These are phyloP conservation scores for Dothideomycetes sp. DNA, from an alignment of 2,329 filamentous ascomycete species.

Conservation along the genomic window DNA sequence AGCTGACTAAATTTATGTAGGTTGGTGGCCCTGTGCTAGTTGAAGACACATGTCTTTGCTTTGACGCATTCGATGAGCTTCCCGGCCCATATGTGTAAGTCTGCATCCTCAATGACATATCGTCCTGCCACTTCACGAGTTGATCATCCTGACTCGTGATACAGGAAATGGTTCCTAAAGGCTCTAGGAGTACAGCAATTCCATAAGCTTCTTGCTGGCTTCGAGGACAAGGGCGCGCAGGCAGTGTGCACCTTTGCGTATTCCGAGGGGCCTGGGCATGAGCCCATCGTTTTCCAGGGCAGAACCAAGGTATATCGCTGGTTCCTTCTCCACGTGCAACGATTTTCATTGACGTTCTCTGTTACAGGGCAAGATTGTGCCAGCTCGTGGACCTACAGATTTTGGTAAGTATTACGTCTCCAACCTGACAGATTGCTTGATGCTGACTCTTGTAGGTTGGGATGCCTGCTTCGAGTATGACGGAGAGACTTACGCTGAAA, in stretches of 20 bases:
- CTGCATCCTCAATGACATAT: neutral
- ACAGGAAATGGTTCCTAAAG: slow-evolving; percentile 87
- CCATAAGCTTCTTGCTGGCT: slow-evolving; percentile 81
- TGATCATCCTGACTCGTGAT: too few species aligned
- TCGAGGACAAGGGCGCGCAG: slow-evolving; percentile 81
- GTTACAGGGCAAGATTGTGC: slow-evolving; percentile 65
- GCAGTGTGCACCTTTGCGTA: slow-evolving; percentile 96
- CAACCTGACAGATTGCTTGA: too few species aligned
- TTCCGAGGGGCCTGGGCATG: slow-evolving; percentile 69
- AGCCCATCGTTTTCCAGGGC: slow-evolving; percentile 85
- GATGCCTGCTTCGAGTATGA: slow-evolving; percentile 93
- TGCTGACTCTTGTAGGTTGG: slow-evolving; percentile 56
- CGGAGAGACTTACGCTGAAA: slow-evolving; percentile 88
- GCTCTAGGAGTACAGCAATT: slow-evolving; percentile 72
- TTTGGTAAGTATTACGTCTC: slow-evolving; percentile 56
- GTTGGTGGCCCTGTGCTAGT: slow-evolving; percentile 80
- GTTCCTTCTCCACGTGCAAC: neutral
- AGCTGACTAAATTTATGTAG: slow-evolving; percentile 33
- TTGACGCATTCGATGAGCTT: slow-evolving; percentile 78
- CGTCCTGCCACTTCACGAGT: slow-evolving; percentile 1
- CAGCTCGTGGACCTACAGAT: slow-evolving; percentile 62
- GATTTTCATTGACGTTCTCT: slow-evolving; percentile 9
- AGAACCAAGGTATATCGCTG: slow-evolving; percentile 56
- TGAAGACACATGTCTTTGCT: slow-evolving; percentile 92
- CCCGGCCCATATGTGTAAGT: slow-evolving; percentile 91